These are phyloP conservation scores for Alternaria burnsii DNA, from an alignment of 2,329 filamentous ascomycete genomes.

Conservation along the genomic window DNA sequence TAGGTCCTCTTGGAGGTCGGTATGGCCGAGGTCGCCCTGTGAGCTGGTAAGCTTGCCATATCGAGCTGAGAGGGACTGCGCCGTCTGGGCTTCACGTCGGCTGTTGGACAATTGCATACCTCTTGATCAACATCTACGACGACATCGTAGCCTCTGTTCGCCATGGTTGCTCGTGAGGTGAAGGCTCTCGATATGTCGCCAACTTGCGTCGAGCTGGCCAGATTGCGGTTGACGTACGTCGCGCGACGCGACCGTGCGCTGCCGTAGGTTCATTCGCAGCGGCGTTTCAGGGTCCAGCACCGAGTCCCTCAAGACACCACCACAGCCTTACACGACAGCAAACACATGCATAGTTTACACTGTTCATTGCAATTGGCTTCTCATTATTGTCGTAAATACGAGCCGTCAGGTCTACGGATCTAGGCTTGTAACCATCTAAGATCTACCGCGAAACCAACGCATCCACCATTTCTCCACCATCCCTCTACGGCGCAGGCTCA, in stretches of 20 bases:
- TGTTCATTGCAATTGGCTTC: not conserved
- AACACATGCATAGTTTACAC: not conserved
- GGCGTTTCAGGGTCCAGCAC: conserved; percentile 20
- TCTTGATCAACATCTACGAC: conserved; percentile 98
- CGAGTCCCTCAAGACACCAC: not conserved
- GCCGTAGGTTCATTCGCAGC: conserved; percentile 27
- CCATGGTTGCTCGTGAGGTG: conserved; percentile 61
- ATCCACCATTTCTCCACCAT: not conserved
- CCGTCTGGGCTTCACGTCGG: not conserved
- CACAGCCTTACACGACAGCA: not conserved
- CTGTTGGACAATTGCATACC: conserved; percentile 59
- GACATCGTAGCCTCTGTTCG: conserved; percentile 91
- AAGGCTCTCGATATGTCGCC: conserved; percentile 14
- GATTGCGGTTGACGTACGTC: conserved; percentile 44
- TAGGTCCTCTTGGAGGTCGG: conserved; percentile 97
- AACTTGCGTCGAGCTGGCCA: conserved; percentile 43
- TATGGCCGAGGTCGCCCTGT: conserved; percentile 96
- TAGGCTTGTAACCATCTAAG: conserved; percentile 5
- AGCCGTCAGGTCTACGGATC: conserved; percentile 5
- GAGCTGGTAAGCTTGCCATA: conserved; percentile 24
- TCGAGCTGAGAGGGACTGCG: not conserved
- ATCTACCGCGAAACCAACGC: conserved; percentile 3
- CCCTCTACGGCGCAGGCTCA: conserved; percentile 28
- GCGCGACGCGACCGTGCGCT: conserved; percentile 33
- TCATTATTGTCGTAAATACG: conserved; percentile 1